Conservation (phyloP, 176 grass and related monocot species). For the Areca catechu region DNA sequence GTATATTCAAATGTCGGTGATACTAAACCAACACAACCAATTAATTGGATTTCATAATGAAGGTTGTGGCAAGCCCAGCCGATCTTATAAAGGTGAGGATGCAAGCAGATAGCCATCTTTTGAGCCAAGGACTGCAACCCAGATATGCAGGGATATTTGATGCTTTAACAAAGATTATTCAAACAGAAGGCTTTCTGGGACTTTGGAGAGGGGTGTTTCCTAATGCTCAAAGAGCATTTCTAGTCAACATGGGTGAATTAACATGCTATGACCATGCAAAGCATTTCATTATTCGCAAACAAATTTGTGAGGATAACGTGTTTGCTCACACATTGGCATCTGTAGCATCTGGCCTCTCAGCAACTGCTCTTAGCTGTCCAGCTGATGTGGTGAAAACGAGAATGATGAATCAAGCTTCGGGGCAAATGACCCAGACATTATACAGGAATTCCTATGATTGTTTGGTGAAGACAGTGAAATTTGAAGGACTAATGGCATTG, state of each 20-base stretch:
- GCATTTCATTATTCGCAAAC: conserved; percentile 45
- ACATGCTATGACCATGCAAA: conserved; percentile 80
- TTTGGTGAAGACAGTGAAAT: conserved; percentile 56
- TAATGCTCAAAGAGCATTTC: conserved; percentile 76
- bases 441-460: conserved; percentile 85
- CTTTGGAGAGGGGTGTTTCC: conserved; percentile 66
- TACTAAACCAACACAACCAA: background rate
- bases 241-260: conserved; percentile 85
- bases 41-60: conserved; percentile 23
- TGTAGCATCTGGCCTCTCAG: conserved; percentile 46
- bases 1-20: background rate
- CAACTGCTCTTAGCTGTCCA: conserved; percentile 65
- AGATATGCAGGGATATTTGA: conserved; percentile 43
- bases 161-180: conserved; percentile 57
- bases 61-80: conserved; percentile 70
- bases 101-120: conserved; percentile 60
- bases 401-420: conserved; percentile 66
- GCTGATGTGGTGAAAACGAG: conserved; percentile 84
- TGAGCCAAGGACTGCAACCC: conserved; percentile 36
- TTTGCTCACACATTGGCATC: conserved; percentile 68
- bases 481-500: conserved; percentile 44
- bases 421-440: conserved; percentile 15
- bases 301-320: conserved; percentile 55
- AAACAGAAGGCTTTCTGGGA: conserved; percentile 38
- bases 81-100: conserved; percentile 89